Conservation (phyloP, 345 rosid genomes). For the Schrenkiella parvula region DNA sequence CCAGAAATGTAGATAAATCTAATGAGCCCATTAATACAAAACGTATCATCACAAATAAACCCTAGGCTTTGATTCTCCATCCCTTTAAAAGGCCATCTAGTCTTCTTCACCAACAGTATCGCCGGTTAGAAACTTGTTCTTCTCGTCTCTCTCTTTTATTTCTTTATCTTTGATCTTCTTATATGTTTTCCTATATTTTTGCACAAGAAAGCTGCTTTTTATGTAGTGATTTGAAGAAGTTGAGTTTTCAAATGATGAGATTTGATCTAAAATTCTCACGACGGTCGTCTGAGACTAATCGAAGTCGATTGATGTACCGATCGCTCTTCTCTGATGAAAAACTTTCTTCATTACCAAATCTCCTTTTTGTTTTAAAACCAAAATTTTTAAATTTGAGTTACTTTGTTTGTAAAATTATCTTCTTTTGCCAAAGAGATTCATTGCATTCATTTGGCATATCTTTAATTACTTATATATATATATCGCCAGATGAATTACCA, state of each 20-base stretch:
- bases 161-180: neutral
- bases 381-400: neutral
- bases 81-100: neutral
- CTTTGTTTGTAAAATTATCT: neutral
- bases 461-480: no score
- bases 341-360: neutral
- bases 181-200: no score
- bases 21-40: neutral
- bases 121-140: neutral
- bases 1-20: neutral
- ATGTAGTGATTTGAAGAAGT: neutral
- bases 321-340: constrained; percentile 33
- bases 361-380: neutral
- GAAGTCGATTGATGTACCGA: constrained; percentile 27
- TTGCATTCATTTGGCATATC: neutral
- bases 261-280: constrained; percentile 38
- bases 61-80: neutral
- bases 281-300: constrained; percentile 35
- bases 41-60: neutral
- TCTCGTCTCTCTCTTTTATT: no score
- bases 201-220: neutral
- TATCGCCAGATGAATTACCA: neutral
- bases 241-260: constrained; percentile 25
- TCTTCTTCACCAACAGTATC: rapidly evolving
- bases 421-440: neutral